Base-by-base conservation (phyloP, 2,329 filamentous ascomycete genomes). In the Colletotrichum endophyticum region DNA sequence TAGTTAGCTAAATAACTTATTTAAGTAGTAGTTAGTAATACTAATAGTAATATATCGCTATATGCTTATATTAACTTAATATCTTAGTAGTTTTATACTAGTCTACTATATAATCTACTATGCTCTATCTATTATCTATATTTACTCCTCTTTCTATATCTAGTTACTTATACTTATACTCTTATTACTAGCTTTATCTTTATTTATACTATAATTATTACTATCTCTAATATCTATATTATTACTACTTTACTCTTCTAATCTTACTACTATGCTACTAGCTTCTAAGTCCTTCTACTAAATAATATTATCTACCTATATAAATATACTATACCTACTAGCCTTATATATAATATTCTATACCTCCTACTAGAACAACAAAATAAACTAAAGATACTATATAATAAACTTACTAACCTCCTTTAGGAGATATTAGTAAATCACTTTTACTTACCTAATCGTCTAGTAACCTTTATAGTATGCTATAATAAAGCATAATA, bases 361-460 rank as follows among this genome's bases (percentile, higher is more conserved):
- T 6, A 61, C 53, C 16, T 69, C 49, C 22, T 44, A 34, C 19
- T 34, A 69, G 34, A 69, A 69, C 6, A 34, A 53, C 6, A 69
- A 57, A 5, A 69, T 25, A 25, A 69, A 34, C 80, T 72, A 82
- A n/a, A 81, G 70, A 76, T 81, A 81, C 67, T 72, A 80, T 73
- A 81, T 73, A 19, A 80, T 53, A 32, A 81, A 79, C 77, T 80
- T 78, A 27, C 78, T 75, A 8, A 81, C 77, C 72, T 81, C 79
- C 16, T 70, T 72, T 59, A 77, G 78, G 71, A 82, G 73, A 79
- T 81, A 82, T 30, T 77, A 70, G 73, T 82, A 66, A 61, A 82
- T 80, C 8, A 81, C 75, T 77, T 82, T 81, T n/a, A 70, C 76
- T 39, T 76, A 72, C 5, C 7, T 19, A 11, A 3, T 53, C 15